These are phyloP conservation scores for Kluyveromyces aestuarii DNA, from an alignment of 805 yeast species.

Conservation along the genomic window DNA sequence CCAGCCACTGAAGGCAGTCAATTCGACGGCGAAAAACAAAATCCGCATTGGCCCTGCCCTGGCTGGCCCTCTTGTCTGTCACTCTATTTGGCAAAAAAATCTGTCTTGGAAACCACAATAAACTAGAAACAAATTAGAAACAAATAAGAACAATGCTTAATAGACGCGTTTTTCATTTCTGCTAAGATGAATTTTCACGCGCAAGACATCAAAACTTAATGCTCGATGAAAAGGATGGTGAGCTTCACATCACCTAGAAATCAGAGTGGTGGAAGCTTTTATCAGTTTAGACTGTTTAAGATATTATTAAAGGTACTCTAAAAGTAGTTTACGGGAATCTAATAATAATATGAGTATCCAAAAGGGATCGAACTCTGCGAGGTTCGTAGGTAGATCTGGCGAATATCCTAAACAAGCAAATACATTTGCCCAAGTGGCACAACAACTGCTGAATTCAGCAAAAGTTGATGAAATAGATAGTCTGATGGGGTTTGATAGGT, in stretches of 20 bases:
- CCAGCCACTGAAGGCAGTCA: no score
- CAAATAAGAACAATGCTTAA: no score
- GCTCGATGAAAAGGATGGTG: no score
- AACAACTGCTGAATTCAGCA: constrained; percentile 43
- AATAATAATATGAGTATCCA: constrained; percentile 14
- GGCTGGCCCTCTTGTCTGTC: no score
- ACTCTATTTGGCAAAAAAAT: no score
- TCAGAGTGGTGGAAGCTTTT: background rate
- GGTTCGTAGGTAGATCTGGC: constrained; percentile 37
- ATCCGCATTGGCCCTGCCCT: no score
- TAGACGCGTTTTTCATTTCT: no score
- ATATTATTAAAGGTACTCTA: background rate
- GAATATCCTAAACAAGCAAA: constrained; percentile 6
- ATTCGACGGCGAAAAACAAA: no score
- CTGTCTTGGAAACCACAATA: no score
- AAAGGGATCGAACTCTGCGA: constrained; percentile 44
- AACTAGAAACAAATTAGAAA: no score
- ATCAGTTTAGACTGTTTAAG: background rate
- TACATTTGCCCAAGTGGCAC: constrained; percentile 23
- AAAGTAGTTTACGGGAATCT: background rate
- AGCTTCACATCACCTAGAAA: background rate
- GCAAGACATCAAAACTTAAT: no score
- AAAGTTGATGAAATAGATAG: constrained; percentile 63
- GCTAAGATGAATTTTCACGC: no score
- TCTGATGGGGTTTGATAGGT: constrained; percentile 81